Conservation (phyloP, 768 basidiomycete genomes). For the Suillus fuscotomentosus region DNA sequence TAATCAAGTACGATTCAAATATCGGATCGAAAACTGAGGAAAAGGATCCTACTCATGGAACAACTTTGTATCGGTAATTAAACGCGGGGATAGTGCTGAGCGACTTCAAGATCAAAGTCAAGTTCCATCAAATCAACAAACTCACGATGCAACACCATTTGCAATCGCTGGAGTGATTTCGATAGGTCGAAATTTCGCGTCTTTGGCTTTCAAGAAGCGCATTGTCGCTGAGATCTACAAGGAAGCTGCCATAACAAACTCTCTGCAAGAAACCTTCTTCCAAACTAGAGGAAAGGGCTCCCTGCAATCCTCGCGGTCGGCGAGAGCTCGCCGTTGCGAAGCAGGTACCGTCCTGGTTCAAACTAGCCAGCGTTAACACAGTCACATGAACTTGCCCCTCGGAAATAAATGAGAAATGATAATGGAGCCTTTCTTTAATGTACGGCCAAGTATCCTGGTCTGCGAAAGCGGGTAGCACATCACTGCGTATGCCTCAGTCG, state of each 20-base stretch:
- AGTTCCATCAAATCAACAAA: background rate
- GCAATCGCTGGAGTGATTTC: background rate
- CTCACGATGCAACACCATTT: background rate
- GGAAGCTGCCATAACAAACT: background rate
- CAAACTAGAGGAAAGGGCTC: background rate
- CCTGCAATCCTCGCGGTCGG: background rate
- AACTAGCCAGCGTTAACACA: conserved; percentile 3
- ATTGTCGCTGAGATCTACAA: background rate
- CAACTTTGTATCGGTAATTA: background rate
- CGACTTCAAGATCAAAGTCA: background rate
- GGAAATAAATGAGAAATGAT: background rate
- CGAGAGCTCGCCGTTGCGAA: background rate
- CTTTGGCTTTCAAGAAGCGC: background rate
- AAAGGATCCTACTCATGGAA: background rate
- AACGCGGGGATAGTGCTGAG: background rate
- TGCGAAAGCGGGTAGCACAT: conserved; percentile 1
- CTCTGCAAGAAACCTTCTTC: conserved; percentile 7
- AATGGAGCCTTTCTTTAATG: background rate
- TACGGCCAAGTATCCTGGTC: conserved; percentile 5
- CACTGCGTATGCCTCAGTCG: conserved; percentile 3
- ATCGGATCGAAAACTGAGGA: background rate
- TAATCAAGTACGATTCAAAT: background rate
- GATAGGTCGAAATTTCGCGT: background rate
- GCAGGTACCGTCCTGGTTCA: conserved; percentile 1
- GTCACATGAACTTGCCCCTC: background rate